Conservation (phyloP, 257 asterid species). For the Anisodus tanguticus region DNA sequence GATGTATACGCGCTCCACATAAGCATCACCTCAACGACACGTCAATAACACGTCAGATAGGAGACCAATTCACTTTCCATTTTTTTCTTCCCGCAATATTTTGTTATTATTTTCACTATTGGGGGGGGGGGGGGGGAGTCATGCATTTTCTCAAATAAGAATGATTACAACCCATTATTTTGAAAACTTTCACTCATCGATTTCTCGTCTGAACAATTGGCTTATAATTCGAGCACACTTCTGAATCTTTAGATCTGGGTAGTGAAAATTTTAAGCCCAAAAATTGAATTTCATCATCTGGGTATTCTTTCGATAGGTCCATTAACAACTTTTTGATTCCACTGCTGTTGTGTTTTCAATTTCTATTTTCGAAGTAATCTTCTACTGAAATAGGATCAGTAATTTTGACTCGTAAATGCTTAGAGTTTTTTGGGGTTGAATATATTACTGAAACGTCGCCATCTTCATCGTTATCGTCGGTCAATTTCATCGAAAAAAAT, state of each 20-base stretch:
- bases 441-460: background rate
- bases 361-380: no score
- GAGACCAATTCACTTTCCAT: no score
- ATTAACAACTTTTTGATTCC: background rate
- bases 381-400: no score
- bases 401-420: background rate
- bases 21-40: no score
- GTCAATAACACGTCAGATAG: no score
- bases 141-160: slow-evolving; percentile 53
- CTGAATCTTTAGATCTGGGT: background rate
- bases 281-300: background rate
- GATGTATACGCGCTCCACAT: no score
- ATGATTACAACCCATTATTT: slow-evolving; percentile 50
- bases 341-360: background rate
- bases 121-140: background rate
- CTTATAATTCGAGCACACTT: background rate
- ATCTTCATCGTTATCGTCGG: background rate
- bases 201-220: slow-evolving; percentile 41
- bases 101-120: no score
- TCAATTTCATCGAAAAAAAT: no score
- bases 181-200: slow-evolving; percentile 32
- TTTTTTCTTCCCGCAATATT: no score
- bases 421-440: background rate
- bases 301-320: background rate
- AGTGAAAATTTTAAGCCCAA: background rate